Base-by-base conservation (phyloP, 2,329 filamentous ascomycete genomes). In the Phyllosticta citribraziliensis region DNA sequence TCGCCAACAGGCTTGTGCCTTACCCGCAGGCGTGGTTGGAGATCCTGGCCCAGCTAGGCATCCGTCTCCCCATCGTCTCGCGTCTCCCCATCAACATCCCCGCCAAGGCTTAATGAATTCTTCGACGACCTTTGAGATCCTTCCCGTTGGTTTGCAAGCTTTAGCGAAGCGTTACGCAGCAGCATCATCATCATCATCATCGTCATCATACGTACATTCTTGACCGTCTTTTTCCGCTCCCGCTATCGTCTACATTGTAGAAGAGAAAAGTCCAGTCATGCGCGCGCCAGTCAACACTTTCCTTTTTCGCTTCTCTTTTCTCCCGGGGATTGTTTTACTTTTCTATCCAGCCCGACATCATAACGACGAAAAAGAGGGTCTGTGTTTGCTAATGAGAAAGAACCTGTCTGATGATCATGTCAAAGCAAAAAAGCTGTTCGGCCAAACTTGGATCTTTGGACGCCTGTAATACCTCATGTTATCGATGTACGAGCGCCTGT, bases 1-100 rank as follows among this genome's bases (percentile, higher is more conserved):
- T 61, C 27, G 58, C 40, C 2, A 61, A 61, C 27, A n/a, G 55
- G n/a, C 58, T 61, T 12, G 58, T 61, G 40, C 58, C 54, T 25
- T 61, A 61, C 9, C 58, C 58, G 27, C 58, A 53, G 20, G 58
- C 58, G 14, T 61, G 50, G 40, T 3, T 25, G 19, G 19, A 10
- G 1, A 5, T 61, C 22, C 27, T 61, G 10, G 10, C 20, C 11
- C 52, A n/a, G 40, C 20, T 61, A 40, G 55, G 55, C 0, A 61
- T 61, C 14, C 35, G 30, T 24, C 55, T 61, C 25, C 58, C 58
- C 27, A 24, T 56, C n/a, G 25, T 61, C 17, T 52, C 52, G 19
- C n/a, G 53, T 10, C 35, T 61, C 35, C 53, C 53, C 22, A 56
- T 56, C 50, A 47, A 56, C 19, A 52, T 61, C 52, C 54, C 58